A percentile compares a stretch with the other conserved stretches of the same genome.
Evolutionary conservation across 176 grass and related monocot species (phyloP).

Genomic region (Phragmites australis): DNA sequence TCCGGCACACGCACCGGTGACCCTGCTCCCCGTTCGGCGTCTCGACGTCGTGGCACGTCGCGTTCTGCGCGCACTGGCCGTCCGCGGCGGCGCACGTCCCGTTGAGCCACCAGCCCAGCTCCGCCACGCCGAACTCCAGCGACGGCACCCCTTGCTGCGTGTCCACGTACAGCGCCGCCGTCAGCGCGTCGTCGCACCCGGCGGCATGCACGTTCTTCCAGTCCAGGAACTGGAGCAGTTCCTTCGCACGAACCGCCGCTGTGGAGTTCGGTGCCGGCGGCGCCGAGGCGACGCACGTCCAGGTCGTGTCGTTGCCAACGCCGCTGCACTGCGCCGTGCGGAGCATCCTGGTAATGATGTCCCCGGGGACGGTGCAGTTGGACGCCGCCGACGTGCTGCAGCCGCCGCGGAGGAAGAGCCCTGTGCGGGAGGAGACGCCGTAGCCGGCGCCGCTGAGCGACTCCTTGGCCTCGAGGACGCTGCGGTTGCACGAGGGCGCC

Average conservation of each 20-base stretch:
- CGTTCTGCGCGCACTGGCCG: slow-evolving; percentile 40
- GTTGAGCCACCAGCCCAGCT: slow-evolving; percentile 73
- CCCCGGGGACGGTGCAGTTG: not conserved
- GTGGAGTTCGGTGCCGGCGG: too few relatives aligned
- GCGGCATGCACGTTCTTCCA: not conserved
- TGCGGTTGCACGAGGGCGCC: slow-evolving; percentile 39
- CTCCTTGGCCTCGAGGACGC: not conserved
- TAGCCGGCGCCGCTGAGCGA: slow-evolving; percentile 44
- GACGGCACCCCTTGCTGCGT: not conserved
- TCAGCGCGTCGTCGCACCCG: slow-evolving; percentile 29
- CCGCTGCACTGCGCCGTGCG: not conserved
- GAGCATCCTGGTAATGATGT: not conserved
- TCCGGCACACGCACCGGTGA: slow-evolving; percentile 32
- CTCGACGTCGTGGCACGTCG: slow-evolving; percentile 8
- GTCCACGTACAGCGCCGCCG: not conserved
- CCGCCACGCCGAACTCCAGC: slow-evolving; percentile 40
- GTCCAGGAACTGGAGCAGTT: not conserved
- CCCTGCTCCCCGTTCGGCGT: not conserved
- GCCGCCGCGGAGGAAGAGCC: slow-evolving; percentile 44
- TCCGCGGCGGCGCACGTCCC: slow-evolving; percentile 25
- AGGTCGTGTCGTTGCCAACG: not conserved
- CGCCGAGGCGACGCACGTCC: slow-evolving; percentile 32
- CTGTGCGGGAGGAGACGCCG: slow-evolving; percentile 38
- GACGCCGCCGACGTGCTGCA: rapidly evolving
- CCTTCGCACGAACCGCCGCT: rapidly evolving